Percentiles rank a stretch among this genome's conserved stretches.
Conservation (phyloP, 192 early-diverging fungal genomes). For the Thoreauomyces humboldtii region DNA sequence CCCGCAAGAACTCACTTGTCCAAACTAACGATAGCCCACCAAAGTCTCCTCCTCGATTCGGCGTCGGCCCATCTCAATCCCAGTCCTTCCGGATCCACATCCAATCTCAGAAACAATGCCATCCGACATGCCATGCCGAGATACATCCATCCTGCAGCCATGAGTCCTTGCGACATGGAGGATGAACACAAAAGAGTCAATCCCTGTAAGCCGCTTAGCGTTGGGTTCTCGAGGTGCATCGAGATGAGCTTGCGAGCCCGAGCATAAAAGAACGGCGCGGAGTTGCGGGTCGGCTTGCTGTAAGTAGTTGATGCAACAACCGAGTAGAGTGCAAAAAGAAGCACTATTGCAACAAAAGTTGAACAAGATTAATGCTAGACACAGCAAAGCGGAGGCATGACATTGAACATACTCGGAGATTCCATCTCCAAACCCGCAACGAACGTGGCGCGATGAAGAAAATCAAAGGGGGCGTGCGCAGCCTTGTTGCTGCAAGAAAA, state of each 20-base stretch:
- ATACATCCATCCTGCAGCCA: conserved; percentile 25
- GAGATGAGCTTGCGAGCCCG: conserved; percentile 19
- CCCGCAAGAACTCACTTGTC: conserved; percentile 1
- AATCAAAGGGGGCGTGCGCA: conserved; percentile 14
- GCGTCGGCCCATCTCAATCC: conserved; percentile 23
- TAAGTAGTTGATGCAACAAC: neutral
- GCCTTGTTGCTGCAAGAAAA: neutral
- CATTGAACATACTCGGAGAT: too few species aligned
- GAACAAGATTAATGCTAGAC: too few species aligned
- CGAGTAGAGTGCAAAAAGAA: conserved; percentile 25
- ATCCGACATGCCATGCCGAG: conserved; percentile 24
- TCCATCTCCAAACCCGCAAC: conserved; percentile 10
- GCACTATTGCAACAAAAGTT: too few species aligned
- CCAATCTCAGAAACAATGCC: conserved; percentile 17
- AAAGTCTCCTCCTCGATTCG: conserved; percentile 17
- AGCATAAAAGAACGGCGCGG: conserved; percentile 10
- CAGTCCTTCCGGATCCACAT: conserved; percentile 21
- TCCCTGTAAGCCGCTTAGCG: conserved; percentile 22
- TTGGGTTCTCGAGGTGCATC: conserved; percentile 20
- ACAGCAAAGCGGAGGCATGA: too few species aligned
- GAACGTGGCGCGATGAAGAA: conserved; percentile 18
- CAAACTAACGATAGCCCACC: conserved; percentile 20
- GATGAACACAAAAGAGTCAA: conserved; percentile 2
- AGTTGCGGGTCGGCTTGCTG: neutral
- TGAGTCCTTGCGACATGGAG: conserved; percentile 10